Percentiles rank a stretch among this genome's conserved stretches.
phyloP scores from a whole-genome alignment of 371 early-diverging fungal species.

The Mortierella sp. region DNA sequence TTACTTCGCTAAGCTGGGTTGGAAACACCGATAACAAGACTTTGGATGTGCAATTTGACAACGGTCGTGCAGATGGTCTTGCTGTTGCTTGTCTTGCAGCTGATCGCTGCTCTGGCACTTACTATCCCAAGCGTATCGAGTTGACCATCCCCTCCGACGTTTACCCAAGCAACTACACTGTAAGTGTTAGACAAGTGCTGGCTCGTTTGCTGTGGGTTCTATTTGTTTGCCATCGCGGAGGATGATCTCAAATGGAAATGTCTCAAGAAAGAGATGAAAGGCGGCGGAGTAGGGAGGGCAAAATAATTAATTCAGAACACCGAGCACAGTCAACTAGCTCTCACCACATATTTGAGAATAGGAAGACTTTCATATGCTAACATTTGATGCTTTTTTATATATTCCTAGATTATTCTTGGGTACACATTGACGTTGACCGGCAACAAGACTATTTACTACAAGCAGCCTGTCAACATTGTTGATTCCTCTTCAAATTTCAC shows the following conservation, averaged over 20 bases:
- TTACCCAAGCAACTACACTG: slow-evolving; percentile 43
- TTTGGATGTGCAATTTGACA: slow-evolving; percentile 36
- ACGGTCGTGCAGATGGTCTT: slow-evolving; percentile 28
- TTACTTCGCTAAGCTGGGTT: slow-evolving; percentile 37
- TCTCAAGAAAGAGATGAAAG: background rate
- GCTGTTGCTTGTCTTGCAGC: slow-evolving; percentile 22
- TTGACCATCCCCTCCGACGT: slow-evolving; percentile 29
- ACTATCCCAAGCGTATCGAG: slow-evolving; percentile 49
- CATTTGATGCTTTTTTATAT: background rate
- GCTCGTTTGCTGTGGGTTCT: too few species aligned
- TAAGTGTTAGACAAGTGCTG: slow-evolving; percentile 11
- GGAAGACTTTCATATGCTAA: background rate
- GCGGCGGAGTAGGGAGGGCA: background rate
- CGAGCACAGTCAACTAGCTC: background rate
- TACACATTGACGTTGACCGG: slow-evolving; percentile 21
- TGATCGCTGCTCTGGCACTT: slow-evolving; percentile 34
- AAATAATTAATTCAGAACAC: slow-evolving; percentile 17
- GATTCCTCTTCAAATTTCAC: slow-evolving; percentile 26
- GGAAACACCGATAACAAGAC: slow-evolving; percentile 43
- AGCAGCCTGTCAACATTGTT: slow-evolving; percentile 31
- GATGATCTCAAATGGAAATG: background rate
- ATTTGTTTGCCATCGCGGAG: background rate
- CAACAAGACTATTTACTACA: slow-evolving; percentile 29
- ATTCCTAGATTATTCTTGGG: slow-evolving; percentile 33
- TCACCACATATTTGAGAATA: background rate